A percentile compares a stretch with the other conserved stretches of the same genome.
Evolutionary conservation across 345 rosid species (phyloP).

Genomic region (Psidium guajava): DNA sequence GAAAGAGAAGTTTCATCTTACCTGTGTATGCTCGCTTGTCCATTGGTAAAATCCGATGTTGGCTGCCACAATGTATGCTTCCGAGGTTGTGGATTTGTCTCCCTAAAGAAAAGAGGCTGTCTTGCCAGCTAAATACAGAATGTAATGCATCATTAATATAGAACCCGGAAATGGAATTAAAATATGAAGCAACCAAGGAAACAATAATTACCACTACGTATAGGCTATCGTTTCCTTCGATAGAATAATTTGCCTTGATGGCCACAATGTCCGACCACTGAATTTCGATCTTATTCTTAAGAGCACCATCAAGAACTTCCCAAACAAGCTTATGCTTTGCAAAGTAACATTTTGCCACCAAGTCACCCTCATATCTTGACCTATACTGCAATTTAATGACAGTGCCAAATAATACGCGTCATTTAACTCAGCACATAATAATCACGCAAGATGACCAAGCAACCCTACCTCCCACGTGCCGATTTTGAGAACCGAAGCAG

Average conservation of each 20-base stretch:
- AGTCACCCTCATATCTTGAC: constrained; percentile 61
- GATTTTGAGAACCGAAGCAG: constrained; percentile 44
- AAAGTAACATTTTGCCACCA: constrained; percentile 71
- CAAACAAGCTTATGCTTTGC: constrained; percentile 74
- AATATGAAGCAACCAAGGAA: background rate
- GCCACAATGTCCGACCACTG: constrained; percentile 74
- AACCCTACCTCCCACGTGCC: constrained; percentile 66
- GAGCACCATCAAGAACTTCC: constrained; percentile 77
- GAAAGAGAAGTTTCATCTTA: constrained; percentile 6
- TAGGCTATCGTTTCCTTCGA: constrained; percentile 36
- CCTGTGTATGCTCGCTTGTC: constrained; percentile 60
- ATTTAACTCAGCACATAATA: background rate
- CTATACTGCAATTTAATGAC: constrained; percentile 26
- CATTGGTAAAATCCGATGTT: constrained; percentile 59
- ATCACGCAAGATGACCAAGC: background rate
- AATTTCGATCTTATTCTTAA: constrained; percentile 70
- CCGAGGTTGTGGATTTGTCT: constrained; percentile 69
- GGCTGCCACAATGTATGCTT: constrained; percentile 77
- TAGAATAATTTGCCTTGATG: constrained; percentile 40
- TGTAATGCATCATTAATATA: background rate
- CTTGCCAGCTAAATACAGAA: constrained; percentile 44
- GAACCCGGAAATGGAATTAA: background rate
- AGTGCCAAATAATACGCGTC: background rate
- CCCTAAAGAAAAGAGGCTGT: constrained; percentile 71
- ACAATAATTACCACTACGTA: constrained; percentile 41